Conservation (phyloP, 2,329 filamentous ascomycete species). For the Camillea tinctor region DNA sequence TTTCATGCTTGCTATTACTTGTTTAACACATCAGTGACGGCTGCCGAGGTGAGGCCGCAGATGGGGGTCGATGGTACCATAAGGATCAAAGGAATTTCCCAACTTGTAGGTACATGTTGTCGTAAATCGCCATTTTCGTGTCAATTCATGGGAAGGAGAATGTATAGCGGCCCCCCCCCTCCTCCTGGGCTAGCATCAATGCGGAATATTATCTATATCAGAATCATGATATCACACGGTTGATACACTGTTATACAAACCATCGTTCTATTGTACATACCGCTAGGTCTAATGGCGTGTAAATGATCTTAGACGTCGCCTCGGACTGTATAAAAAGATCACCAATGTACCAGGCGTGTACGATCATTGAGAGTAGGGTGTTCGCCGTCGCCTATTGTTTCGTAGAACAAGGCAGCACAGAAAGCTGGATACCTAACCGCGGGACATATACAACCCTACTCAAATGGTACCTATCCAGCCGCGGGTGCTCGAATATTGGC, state of each 20-base stretch:
- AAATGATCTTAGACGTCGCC: not conserved
- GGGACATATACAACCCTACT: not conserved
- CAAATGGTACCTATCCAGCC: not conserved
- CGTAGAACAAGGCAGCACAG: not conserved
- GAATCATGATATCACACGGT: not conserved
- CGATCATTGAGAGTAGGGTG: not conserved
- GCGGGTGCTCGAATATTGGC: constrained; percentile 17
- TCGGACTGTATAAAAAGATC: not conserved
- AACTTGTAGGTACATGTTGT: constrained; percentile 2
- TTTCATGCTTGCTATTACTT: constrained; percentile 2
- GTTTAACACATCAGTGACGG: not conserved
- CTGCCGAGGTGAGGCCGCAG: constrained; percentile 18
- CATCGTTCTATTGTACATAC: not conserved
- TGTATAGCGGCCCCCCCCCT: not conserved
- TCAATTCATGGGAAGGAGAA: not conserved
- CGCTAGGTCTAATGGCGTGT: not conserved
- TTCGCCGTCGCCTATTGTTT: not conserved
- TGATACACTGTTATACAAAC: not conserved
- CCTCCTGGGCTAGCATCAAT: not conserved
- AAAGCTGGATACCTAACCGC: not conserved
- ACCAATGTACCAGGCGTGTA: not conserved
- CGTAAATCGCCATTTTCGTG: not conserved
- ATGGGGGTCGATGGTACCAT: constrained; percentile 1
- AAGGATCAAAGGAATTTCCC: constrained; percentile 1
- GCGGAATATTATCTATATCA: not conserved